These are phyloP conservation scores for Neurospora sp. DNA, from an alignment of 495 filamentous ascomycete genomes.

Conservation along the genomic window DNA sequence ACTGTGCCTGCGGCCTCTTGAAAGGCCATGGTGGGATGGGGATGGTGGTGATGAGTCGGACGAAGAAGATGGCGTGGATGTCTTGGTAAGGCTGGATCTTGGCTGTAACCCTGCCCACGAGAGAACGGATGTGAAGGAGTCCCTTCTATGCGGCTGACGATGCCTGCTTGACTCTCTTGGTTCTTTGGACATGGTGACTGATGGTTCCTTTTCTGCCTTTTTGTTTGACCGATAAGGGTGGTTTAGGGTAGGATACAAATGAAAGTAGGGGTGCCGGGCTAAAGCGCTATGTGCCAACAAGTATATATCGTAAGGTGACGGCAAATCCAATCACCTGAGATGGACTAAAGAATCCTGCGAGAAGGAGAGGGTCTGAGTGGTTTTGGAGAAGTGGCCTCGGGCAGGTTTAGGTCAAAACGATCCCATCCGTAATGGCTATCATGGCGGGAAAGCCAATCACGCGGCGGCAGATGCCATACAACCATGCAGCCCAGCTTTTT, in stretches of 20 bases:
- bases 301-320: background rate
- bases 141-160: slow-evolving; percentile 21
- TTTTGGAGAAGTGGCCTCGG: slow-evolving; percentile 15
- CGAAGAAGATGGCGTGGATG: slow-evolving; percentile 5
- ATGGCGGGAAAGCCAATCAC: slow-evolving; percentile 19
- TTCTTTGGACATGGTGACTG: slow-evolving; percentile 18
- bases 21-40: slow-evolving; percentile 1
- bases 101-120: slow-evolving; percentile 20
- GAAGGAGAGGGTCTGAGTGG: background rate
- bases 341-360: background rate
- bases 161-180: slow-evolving; percentile 15
- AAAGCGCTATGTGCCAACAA: background rate
- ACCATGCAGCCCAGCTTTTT: slow-evolving; percentile 15
- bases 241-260: background rate
- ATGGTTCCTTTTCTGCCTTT: background rate
- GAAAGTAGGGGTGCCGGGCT: background rate
- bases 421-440: background rate
- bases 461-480: background rate
- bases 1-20: slow-evolving; percentile 22
- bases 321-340: background rate
- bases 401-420: slow-evolving; percentile 23
- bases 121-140: slow-evolving; percentile 20
- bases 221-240: background rate
- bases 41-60: slow-evolving; percentile 2
- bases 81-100: slow-evolving; percentile 5